These are phyloP conservation scores for Galerina sulciceps DNA, from an alignment of 768 basidiomycete genomes.

Conservation along the genomic window DNA sequence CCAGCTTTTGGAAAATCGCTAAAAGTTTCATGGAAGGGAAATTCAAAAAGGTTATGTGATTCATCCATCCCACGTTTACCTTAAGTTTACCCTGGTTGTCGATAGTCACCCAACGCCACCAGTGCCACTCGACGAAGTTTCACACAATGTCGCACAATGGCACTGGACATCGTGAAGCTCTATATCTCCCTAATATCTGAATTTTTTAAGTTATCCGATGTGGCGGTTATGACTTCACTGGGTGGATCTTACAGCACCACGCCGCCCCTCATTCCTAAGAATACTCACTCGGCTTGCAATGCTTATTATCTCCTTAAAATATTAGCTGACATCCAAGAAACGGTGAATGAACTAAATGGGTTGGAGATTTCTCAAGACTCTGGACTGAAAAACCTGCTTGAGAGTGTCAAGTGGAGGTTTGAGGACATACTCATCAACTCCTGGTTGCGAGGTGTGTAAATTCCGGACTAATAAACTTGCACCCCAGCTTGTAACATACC, in stretches of 20 bases:
- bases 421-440: slow-evolving; percentile 75
- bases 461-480: neutral
- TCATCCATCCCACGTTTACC: slow-evolving; percentile 3
- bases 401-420: slow-evolving; percentile 87
- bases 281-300: slow-evolving; percentile 83
- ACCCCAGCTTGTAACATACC: neutral
- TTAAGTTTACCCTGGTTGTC: slow-evolving; percentile 5
- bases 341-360: slow-evolving; percentile 75
- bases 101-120: slow-evolving; percentile 33
- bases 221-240: slow-evolving; percentile 54
- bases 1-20: slow-evolving; percentile 93
- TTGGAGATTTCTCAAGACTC: slow-evolving; percentile 85
- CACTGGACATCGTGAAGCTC: slow-evolving; percentile 81
- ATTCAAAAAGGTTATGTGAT: slow-evolving; percentile 73
- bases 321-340: slow-evolving; percentile 85
- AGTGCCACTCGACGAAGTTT: slow-evolving; percentile 74
- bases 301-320: slow-evolving; percentile 81
- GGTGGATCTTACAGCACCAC: slow-evolving; percentile 37
- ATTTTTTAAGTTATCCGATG: slow-evolving; percentile 76
- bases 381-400: slow-evolving; percentile 73
- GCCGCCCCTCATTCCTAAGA: slow-evolving; percentile 65
- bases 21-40: slow-evolving; percentile 92
- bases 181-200: slow-evolving; percentile 86
- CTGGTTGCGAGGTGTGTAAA: slow-evolving; percentile 80
- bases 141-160: slow-evolving; percentile 85